Percentiles rank a stretch among this genome's conserved stretches.
These are phyloP conservation scores for Aeschynomene evenia DNA, from an alignment of 306 rosid species.

Conservation along the genomic window DNA sequence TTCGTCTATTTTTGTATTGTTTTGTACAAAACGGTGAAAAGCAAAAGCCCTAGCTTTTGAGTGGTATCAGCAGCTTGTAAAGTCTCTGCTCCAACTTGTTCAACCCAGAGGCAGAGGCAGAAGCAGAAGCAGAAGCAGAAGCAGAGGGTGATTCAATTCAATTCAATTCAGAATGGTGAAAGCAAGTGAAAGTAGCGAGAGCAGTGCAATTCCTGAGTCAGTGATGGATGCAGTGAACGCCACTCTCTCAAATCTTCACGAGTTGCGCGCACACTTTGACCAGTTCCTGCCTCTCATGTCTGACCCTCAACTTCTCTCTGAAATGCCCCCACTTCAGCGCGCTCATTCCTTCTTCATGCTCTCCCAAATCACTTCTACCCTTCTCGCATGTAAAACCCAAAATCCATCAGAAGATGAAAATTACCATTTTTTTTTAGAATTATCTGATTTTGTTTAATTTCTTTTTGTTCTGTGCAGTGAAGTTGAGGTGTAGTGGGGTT, in stretches of 20 bases:
- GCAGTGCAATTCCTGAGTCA: conserved; percentile 56
- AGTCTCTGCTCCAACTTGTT: no score
- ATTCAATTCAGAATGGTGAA: conserved; percentile 46
- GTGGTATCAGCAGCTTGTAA: no score
- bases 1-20: no score
- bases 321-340: conserved; percentile 78
- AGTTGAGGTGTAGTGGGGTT: conserved; percentile 71
- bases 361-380: conserved; percentile 66
- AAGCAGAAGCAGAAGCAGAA: no score
- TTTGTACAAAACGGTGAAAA: no score
- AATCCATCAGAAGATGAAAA: not conserved
- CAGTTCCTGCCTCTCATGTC: conserved; percentile 52
- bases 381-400: conserved; percentile 50
- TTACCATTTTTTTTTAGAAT: not conserved
- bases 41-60: no score
- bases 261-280: conserved; percentile 45
- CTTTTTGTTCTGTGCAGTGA: conserved; percentile 55
- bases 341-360: conserved; percentile 71
- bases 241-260: conserved; percentile 51
- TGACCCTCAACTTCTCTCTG: conserved; percentile 59
- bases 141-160: no score
- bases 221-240: conserved; percentile 59
- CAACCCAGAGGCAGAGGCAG: no score
- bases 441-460: not conserved
- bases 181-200: conserved; percentile 36